phyloP scores from a whole-genome alignment of 495 filamentous ascomycete species.

The Hyphodiscus hymeniophilus region DNA sequence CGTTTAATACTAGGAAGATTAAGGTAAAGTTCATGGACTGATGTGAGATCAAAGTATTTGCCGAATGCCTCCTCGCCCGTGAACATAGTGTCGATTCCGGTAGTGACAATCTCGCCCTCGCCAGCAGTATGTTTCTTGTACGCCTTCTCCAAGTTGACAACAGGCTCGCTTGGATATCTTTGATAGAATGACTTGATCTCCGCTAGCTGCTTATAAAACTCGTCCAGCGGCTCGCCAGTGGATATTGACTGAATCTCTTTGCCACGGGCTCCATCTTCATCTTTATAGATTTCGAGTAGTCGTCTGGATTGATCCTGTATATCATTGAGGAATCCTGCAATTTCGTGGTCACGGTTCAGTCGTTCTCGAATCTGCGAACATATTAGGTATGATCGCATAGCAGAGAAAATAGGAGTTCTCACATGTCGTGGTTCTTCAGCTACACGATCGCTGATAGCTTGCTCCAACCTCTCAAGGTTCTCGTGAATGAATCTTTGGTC shows the following conservation, averaged over 20 bases:
- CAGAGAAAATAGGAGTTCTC: conserved; percentile 25
- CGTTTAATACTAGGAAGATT: conserved; percentile 81
- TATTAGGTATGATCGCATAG: conserved; percentile 3
- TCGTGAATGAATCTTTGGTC: conserved; percentile 90
- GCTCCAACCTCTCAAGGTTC: conserved; percentile 90
- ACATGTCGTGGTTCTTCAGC: conserved; percentile 84
- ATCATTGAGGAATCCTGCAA: conserved; percentile 74
- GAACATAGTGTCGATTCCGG: conserved; percentile 82
- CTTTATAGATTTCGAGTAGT: conserved; percentile 76
- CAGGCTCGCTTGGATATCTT: conserved; percentile 86
- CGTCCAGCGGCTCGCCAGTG: conserved; percentile 82
- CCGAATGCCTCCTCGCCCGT: conserved; percentile 91
- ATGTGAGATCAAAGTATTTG: conserved; percentile 80
- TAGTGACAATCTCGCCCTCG: conserved; percentile 51
- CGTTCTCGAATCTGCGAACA: conserved; percentile 69
- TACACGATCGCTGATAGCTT: conserved; percentile 83
- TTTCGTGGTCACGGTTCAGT: conserved; percentile 81
- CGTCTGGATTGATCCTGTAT: conserved; percentile 80
- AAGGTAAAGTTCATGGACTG: conserved; percentile 75
- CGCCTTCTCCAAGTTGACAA: conserved; percentile 88
- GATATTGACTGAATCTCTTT: conserved; percentile 79
- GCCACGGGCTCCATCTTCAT: conserved; percentile 59
- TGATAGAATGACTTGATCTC: conserved; percentile 81
- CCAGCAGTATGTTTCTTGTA: conserved; percentile 69
- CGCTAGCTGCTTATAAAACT: conserved; percentile 79